Base-by-base conservation (phyloP, 2,329 filamentous ascomycete genomes). In the Botrytis byssoidea region DNA sequence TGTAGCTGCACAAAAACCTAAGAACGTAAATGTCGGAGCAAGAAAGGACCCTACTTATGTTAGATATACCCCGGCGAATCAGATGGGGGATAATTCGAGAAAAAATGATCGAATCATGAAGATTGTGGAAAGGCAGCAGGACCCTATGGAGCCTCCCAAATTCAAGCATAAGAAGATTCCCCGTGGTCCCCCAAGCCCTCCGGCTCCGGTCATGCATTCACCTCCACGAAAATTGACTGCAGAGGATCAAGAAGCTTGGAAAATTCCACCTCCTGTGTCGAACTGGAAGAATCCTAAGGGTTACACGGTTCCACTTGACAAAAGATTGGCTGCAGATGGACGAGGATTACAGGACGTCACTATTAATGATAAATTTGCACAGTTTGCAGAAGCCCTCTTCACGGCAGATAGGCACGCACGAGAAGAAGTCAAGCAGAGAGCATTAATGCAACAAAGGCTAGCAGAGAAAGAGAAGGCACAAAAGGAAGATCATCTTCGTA, bases 221-320 rank as follows among this genome's bases (percentile, higher is more conserved):
- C 96, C 96, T 22, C 95, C 96, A 0, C 88, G 96, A 75, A 99
- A 98, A 81, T 87, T 99, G 75, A 99, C 96, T 1, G 96, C 95
- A 9, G 95, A 97, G 82, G 96, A 99, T 79, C 95, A 98, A 83
- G 96, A 98, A 82, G 93, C 93, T 74, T 99, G 96, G 96, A 94
- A 91, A 80, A 98, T 93, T 46, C 91, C 91, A 0, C 94, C 95
- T 3, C 93, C 95, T 0, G 91, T 99, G 2, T 97, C 93, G 32
- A 98, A 98, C 83, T 99, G 96, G 96, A 99, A 99, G 88, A 99
- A 99, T 82, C 93, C 95, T 1, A 98, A 98, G 85, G 96, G 96
- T 79, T 99, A 97, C 81, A 99, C 96, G 0, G 93, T 99, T 1
- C 94, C 96, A 0, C 83, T 99, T 70, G 96, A 99, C 82, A 99